Evolutionary conservation across 108 stramenopile genomes (phyloP).

Genomic region (Conticribra weissflogii): DNA sequence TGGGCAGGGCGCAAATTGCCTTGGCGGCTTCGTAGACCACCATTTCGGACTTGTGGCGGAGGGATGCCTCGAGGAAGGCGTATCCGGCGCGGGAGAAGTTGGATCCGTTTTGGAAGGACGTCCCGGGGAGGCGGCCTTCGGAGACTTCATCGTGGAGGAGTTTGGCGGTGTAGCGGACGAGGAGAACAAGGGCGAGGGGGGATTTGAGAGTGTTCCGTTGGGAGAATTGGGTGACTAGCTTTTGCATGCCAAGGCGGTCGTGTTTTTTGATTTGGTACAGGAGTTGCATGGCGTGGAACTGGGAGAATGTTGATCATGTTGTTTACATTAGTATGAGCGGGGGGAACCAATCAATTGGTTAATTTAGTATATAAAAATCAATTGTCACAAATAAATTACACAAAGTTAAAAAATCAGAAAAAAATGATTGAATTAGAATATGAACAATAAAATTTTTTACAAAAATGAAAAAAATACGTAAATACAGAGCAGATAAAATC

Average conservation of each 20-base stretch:
- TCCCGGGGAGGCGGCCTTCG: constrained; percentile 67
- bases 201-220: constrained; percentile 89
- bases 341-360: not conserved
- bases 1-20: constrained; percentile 95
- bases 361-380: not conserved
- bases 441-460: not conserved
- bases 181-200: constrained; percentile 91
- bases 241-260: constrained; percentile 96
- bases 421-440: not conserved
- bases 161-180: constrained; percentile 96
- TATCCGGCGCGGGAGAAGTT: constrained; percentile 89
- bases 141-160: constrained; percentile 78
- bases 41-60: constrained; percentile 95
- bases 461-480: too few relatives aligned
- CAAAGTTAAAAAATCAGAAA: not conserved
- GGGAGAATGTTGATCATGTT: not conserved
- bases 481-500: not conserved
- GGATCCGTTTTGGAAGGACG: constrained; percentile 59
- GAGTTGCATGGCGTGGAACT: constrained; percentile 98
- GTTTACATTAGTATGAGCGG: not conserved
- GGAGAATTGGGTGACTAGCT: constrained; percentile 92
- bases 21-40: constrained; percentile 99
- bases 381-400: not conserved
- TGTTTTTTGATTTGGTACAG: constrained; percentile 98
- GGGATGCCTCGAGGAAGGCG: constrained; percentile 90